phyloP scores from a whole-genome alignment of 352 stramenopile species.

The Phytophthora brassicae region DNA sequence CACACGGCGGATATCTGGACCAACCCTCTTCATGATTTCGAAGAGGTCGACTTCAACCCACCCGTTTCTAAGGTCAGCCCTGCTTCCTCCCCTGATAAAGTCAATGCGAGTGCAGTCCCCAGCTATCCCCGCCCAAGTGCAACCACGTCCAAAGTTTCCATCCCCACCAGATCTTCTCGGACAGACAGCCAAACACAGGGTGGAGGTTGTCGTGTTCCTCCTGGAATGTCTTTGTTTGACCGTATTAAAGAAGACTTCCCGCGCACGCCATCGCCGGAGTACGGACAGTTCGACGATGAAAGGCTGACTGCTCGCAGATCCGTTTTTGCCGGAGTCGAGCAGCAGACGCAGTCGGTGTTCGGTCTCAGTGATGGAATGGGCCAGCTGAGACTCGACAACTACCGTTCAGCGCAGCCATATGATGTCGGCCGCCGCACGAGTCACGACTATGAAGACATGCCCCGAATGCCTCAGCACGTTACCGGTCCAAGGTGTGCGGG shows the following conservation, averaged over 20 bases:
- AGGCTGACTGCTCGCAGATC: slow-evolving; percentile 12
- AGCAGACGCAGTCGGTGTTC: slow-evolving; percentile 21
- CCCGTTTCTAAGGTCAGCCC: slow-evolving; percentile 18
- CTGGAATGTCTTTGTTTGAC: slow-evolving; percentile 64
- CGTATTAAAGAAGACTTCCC: slow-evolving; percentile 84
- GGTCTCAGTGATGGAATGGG: slow-evolving; percentile 33
- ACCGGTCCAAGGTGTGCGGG: slow-evolving; percentile 13
- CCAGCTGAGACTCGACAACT: slow-evolving; percentile 33
- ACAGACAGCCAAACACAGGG: slow-evolving; percentile 21
- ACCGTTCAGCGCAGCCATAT: slow-evolving; percentile 22
- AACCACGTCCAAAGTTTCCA: slow-evolving; percentile 9
- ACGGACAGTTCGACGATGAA: slow-evolving; percentile 36
- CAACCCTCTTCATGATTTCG: slow-evolving; percentile 33
- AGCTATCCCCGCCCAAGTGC: slow-evolving; percentile 23
- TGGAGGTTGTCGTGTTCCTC: slow-evolving; percentile 25
- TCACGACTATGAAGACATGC: slow-evolving; percentile 17
- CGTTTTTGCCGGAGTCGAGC: slow-evolving; percentile 21
- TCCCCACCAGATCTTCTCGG: slow-evolving; percentile 11
- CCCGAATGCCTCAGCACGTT: slow-evolving; percentile 19
- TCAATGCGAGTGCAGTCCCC: slow-evolving; percentile 16
- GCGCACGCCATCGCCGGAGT: slow-evolving; percentile 65
- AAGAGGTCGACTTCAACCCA: slow-evolving; percentile 19
- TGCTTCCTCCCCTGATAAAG: slow-evolving; percentile 37
- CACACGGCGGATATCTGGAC: slow-evolving; percentile 37
- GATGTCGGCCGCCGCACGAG: slow-evolving; percentile 9